Conservation (phyloP, 306 rosid species). For the Nissolia schottii region DNA sequence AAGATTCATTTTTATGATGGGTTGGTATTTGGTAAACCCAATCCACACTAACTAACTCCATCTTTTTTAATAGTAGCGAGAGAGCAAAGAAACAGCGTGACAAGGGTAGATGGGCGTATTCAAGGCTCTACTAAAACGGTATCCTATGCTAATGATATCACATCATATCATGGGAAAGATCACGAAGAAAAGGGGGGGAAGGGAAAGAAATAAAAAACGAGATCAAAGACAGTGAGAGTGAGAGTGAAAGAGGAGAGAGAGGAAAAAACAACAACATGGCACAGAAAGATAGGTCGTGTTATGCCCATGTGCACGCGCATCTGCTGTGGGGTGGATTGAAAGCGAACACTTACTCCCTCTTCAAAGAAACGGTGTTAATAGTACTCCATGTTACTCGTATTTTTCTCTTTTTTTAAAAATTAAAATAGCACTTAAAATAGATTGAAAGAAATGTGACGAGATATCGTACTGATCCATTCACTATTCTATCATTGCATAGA, state of each 20-base stretch:
- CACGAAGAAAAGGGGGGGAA: too few species aligned
- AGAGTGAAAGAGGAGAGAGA: not conserved
- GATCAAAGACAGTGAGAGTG: not conserved
- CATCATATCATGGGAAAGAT: too few species aligned
- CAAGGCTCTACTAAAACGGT: slow-evolving; percentile 47
- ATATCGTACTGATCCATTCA: too few species aligned
- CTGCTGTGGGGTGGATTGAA: slow-evolving; percentile 16
- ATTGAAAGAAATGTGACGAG: too few species aligned
- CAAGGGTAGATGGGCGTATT: slow-evolving; percentile 44
- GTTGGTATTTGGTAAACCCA: slow-evolving; percentile 60
- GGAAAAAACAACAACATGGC: not conserved
- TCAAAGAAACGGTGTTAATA: too few species aligned
- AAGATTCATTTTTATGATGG: slow-evolving; percentile 63
- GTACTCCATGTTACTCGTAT: too few species aligned
- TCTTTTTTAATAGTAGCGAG: not conserved
- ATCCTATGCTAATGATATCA: slow-evolving; percentile 58
- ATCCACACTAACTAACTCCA: slow-evolving; percentile 30
- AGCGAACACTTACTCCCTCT: too few species aligned
- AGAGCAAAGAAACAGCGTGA: not conserved
- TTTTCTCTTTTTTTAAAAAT: too few species aligned
- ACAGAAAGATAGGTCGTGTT: slow-evolving; percentile 31
- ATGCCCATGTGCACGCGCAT: slow-evolving; percentile 38
- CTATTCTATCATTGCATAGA: too few species aligned
- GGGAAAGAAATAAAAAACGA: too few species aligned
- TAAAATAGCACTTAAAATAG: too few species aligned